Conservation (phyloP, 2,329 filamentous ascomycete genomes). For the Saccharata proteae region DNA sequence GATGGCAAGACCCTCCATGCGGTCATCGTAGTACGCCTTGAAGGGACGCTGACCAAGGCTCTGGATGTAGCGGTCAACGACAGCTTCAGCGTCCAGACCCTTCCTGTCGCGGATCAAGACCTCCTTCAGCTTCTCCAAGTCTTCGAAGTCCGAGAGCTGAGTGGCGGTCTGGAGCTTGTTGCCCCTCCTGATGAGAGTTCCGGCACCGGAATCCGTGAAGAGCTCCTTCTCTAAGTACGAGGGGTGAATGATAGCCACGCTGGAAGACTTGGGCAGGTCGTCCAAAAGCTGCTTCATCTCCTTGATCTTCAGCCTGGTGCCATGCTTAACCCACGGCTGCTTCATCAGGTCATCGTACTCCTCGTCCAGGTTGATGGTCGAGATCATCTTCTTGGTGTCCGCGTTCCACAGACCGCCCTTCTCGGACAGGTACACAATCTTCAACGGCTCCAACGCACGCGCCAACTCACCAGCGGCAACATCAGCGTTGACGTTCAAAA, state of each 20-base stretch:
- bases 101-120: conserved; percentile 72
- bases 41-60: conserved; percentile 67
- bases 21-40: conserved; percentile 88
- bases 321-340: conserved; percentile 89
- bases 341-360: conserved; percentile 89
- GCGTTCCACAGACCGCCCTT: conserved; percentile 94
- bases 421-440: conserved; percentile 97
- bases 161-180: conserved; percentile 73
- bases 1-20: conserved; percentile 84
- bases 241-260: conserved; percentile 94
- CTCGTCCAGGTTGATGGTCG: conserved; percentile 92
- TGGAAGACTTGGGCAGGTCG: conserved; percentile 78
- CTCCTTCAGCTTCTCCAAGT: conserved; percentile 65
- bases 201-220: conserved; percentile 90
- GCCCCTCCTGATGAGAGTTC: conserved; percentile 82
- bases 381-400: conserved; percentile 89
- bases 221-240: conserved; percentile 92
- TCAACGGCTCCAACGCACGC: conserved; percentile 76
- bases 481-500: conserved; percentile 96
- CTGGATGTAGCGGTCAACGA: conserved; percentile 77
- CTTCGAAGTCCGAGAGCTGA: conserved; percentile 60
- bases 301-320: conserved; percentile 91
- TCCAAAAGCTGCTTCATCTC: conserved; percentile 92
- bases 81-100: conserved; percentile 67
- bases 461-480: conserved; percentile 91